phyloP scores from a whole-genome alignment of 306 rosid species.

The Acacia crassicarpa region DNA sequence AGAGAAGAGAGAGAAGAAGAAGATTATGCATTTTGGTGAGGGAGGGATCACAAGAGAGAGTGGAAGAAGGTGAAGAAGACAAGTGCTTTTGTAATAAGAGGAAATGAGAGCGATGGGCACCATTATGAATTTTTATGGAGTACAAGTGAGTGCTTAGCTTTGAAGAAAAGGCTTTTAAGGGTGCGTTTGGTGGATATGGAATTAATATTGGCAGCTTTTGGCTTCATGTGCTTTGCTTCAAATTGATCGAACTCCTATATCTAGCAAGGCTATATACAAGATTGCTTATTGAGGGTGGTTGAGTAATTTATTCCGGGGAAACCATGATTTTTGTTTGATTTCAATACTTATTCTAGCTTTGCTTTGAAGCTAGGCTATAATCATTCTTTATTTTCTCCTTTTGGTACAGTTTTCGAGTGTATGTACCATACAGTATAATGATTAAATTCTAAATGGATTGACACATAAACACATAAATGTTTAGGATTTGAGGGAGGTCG shows the following conservation, averaged over 20 bases:
- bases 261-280: neutral
- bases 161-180: constrained; percentile 58
- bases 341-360: constrained; percentile 37
- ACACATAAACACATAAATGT: neutral
- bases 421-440: neutral
- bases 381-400: constrained; percentile 19
- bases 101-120: constrained; percentile 14
- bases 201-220: neutral
- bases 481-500: too few species aligned
- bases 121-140: constrained; percentile 39
- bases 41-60: constrained; percentile 15
- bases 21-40: constrained; percentile 24
- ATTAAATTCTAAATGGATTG: neutral
- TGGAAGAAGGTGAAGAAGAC: constrained; percentile 16
- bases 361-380: constrained; percentile 56
- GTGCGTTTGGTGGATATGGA: constrained; percentile 52
- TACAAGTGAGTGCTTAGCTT: constrained; percentile 59
- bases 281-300: constrained; percentile 8
- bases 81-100: constrained; percentile 29
- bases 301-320: constrained; percentile 12
- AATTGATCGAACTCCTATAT: neutral
- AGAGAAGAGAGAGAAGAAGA: constrained; percentile 34
- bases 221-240: constrained; percentile 4
- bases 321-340: constrained; percentile 9
- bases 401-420: neutral